Evolutionary conservation across 306 rosid species (phyloP).

Genomic region (Quercus aquifolioides): DNA sequence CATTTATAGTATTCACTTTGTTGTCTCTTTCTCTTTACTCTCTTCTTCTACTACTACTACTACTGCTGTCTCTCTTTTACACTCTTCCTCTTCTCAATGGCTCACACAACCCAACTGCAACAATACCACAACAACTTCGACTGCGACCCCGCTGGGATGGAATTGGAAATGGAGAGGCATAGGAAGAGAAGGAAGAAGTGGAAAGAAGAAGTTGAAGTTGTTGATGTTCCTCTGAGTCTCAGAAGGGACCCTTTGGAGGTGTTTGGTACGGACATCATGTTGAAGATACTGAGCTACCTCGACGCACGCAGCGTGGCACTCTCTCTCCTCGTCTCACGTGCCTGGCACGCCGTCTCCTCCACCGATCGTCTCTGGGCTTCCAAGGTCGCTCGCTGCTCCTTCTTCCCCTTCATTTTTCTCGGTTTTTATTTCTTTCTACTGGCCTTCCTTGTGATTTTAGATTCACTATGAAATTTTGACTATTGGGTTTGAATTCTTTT

Average conservation of each 20-base stretch:
- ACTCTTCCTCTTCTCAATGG: too few species aligned
- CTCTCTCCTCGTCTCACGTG: slow-evolving; percentile 40
- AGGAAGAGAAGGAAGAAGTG: background rate
- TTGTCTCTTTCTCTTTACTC: background rate
- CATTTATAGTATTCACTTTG: too few species aligned
- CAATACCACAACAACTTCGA: too few species aligned
- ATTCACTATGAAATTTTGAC: too few species aligned
- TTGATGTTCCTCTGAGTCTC: too few species aligned
- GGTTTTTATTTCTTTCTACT: too few species aligned
- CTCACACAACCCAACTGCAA: too few species aligned
- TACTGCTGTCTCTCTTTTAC: background rate
- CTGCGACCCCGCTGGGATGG: too few species aligned
- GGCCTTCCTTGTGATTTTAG: too few species aligned
- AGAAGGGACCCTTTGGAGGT: slow-evolving; percentile 32
- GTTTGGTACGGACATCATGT: slow-evolving; percentile 28
- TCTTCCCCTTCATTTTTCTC: too few species aligned
- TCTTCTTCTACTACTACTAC: background rate
- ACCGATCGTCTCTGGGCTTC: slow-evolving; percentile 37
- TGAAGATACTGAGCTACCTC: slow-evolving; percentile 24
- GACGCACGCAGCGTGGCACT: slow-evolving; percentile 49
- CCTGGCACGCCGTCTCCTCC: slow-evolving; percentile 42
- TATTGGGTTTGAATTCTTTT: too few species aligned
- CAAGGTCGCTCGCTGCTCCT: slow-evolving; percentile 22
- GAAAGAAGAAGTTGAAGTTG: background rate
- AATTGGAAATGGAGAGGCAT: background rate